Base-by-base conservation (phyloP, 1,139 yeast species). In the Geotrichum bryndzae region DNA sequence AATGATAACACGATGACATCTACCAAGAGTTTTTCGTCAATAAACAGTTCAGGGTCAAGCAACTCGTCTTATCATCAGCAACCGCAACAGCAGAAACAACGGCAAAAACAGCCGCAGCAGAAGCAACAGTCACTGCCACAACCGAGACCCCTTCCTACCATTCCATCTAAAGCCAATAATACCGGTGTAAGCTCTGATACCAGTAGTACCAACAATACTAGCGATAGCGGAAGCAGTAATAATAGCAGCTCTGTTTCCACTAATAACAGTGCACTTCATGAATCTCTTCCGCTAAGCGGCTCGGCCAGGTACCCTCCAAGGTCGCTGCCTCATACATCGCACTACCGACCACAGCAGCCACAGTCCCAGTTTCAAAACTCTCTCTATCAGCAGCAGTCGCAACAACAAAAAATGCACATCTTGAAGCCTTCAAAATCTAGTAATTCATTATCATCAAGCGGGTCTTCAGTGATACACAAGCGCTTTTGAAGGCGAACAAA, bases 1-100 rank as follows among this genome's bases (percentile, higher is more conserved):
- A 29, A 82, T 13, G 35, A 29, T 18, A 66, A 41, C 18, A 41
- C 46, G 4, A n/a, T 41, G 7, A 41, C 46, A n/a, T 41, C 46
- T 6, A 41, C 46, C n/a, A 41, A 41, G n/a, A 41, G 46, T 6
- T 41, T 41, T 41, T 41, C 46, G n/a, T 41, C 46, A 41, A n/a
- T 41, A 5, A 41, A 41, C 46, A 41, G 46, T n/a, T 41, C 46
- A 18, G n/a, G 15, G 2, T 41, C 46, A 2, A 41, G 46, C 18
- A 41, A 41, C 18, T 41, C 46, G 22, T 15, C 22, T 2, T n/a
- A 41, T 41, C 46, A 15, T 15, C 46, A 41, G 46, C 46, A 41
- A 15, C 46, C 15, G 46, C 46, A 41, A 15, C 15, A 41, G 46
- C 46, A 41, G 18, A 15, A 41, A 3, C 41, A 35, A 13, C 41